Base-by-base conservation (phyloP, 257 asterid genomes). In the Thymus mandschuricus region DNA sequence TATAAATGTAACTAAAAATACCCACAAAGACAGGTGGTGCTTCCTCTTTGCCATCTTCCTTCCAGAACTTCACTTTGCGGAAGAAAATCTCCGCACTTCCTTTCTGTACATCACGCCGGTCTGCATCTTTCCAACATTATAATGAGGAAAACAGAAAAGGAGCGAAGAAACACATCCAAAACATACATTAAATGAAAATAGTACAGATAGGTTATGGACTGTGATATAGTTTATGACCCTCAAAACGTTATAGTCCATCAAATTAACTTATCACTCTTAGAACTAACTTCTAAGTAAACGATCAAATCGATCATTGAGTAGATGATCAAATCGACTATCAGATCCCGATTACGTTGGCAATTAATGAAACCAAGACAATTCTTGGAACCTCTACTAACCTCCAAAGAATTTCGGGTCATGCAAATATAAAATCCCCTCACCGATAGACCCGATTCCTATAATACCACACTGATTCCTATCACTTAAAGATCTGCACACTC, bases 11-110 rank as follows among this genome's bases (percentile, higher is more conserved):
- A 68, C 58, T 41, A 70, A 81, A 49, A 83, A 87, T 77, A 90
- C 99, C 85, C 90, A 95, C 99, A 92, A 95, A 95, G 76, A 92
- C 89, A 80, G 99, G 98, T 1, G 99, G 98, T 51, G 99, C 99
- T 86, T 95, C 99, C 84, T 87, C 99, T 78, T 90, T 92, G 68
- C 91, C 96, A 64, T 95, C 98, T 84, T 95, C 97, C 64, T 87
- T 92, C 99, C 99, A 92, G 79, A 95, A 95, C 87, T 95, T 95
- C 3, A 95, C 99, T 87, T 95, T 95, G 61, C 99, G 98, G 86
- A 95, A 95, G 80, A 95, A 95, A 49, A 87, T 85, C 86, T 95
- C 99, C 1, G 99, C 96, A 81, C 98, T 92, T 79, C 97, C 99
- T 85, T 95, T 95, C 60, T 84, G 96, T 69, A 95, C 91, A 83